Evolutionary conservation across 169 alveolate genomes (phyloP).

Genomic region (Plasmodium vivax): DNA sequence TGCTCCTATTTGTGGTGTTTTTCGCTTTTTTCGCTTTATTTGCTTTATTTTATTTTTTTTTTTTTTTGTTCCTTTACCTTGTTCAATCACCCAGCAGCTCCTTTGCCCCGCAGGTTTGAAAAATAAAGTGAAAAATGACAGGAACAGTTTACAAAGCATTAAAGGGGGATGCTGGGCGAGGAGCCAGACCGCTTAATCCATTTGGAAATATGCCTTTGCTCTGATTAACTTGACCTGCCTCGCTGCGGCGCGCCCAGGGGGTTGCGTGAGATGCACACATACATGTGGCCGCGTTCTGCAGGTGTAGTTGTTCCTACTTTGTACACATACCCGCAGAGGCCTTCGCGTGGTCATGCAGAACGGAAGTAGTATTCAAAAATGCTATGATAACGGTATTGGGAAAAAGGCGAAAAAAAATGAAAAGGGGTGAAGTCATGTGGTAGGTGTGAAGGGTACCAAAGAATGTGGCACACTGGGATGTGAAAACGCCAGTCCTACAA

Average conservation of each 20-base stretch:
- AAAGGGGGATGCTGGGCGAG: not conserved
- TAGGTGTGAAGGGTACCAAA: not conserved
- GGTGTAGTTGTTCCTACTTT: not conserved
- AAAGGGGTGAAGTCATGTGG: not conserved
- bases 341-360: not conserved
- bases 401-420: slow-evolving; percentile 26
- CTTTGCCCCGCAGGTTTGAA: not conserved
- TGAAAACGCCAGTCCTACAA: slow-evolving; percentile 1
- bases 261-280: slow-evolving; percentile 34
- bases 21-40: not conserved
- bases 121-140: not conserved
- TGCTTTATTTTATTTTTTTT: not conserved
- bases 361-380: not conserved
- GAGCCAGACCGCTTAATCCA: not conserved
- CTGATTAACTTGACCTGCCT: not conserved
- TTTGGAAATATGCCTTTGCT: not conserved
- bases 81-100: not conserved
- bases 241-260: not conserved
- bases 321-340: not conserved
- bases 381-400: not conserved
- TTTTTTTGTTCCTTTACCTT: not conserved
- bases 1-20: not conserved
- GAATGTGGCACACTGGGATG: not conserved
- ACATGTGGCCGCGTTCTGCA: not conserved
- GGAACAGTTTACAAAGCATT: not conserved